These are phyloP conservation scores for Morella rubra DNA, from an alignment of 306 rosid genomes.

Conservation along the genomic window DNA sequence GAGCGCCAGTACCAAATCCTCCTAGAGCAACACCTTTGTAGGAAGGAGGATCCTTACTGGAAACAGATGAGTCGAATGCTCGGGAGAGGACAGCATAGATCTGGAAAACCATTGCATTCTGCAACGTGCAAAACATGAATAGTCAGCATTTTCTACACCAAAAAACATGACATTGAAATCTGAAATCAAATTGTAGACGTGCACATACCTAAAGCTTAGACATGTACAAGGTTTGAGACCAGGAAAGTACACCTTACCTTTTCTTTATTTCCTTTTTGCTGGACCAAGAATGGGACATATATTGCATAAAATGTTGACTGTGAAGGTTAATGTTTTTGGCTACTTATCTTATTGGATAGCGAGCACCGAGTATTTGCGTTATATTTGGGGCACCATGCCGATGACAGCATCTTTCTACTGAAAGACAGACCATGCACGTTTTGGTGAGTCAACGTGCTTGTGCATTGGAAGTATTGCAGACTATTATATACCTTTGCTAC, in stretches of 20 bases:
- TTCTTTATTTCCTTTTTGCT: neutral
- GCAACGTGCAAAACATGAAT: conserved; percentile 22
- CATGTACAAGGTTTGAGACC: neutral
- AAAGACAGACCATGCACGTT: neutral
- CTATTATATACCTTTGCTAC: neutral
- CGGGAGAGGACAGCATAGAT: conserved; percentile 67
- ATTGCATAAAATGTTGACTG: neutral
- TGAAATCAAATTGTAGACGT: neutral
- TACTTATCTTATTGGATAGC: neutral
- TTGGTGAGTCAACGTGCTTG: neutral
- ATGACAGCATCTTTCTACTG: conserved; percentile 1
- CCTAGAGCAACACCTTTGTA: conserved; percentile 70
- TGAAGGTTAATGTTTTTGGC: neutral
- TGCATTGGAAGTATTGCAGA: neutral
- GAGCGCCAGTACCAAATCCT: conserved; percentile 70
- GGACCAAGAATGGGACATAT: neutral
- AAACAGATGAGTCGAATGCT: conserved; percentile 43
- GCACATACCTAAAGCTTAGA: neutral
- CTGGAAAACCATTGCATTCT: conserved; percentile 90
- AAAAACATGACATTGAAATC: conserved; percentile 3
- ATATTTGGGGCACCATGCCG: neutral
- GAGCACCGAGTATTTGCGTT: neutral
- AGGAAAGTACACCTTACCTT: neutral
- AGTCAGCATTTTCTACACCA: neutral
- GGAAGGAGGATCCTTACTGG: conserved; percentile 61